Percentiles rank a stretch among this genome's conserved stretches.
Evolutionary conservation across 1,139 yeast genomes (phyloP).

Genomic region (Pichia sp.): DNA sequence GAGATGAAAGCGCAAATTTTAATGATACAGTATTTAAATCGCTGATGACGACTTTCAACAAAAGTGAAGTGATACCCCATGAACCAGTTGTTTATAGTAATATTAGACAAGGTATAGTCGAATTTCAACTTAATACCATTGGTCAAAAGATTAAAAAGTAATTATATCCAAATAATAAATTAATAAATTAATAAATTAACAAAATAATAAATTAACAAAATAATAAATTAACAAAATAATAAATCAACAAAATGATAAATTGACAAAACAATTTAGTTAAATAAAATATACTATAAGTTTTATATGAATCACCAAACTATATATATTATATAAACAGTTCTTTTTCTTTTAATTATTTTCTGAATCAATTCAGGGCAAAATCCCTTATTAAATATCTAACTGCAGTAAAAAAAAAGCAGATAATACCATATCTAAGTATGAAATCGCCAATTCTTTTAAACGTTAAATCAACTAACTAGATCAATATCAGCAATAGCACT

Average conservation of each 20-base stretch:
- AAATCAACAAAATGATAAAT: too few species aligned
- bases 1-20: background rate
- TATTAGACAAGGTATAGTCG: conserved; percentile 23
- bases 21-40: conserved; percentile 13
- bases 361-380: conserved; percentile 41
- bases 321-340: too few species aligned
- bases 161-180: too few species aligned
- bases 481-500: conserved; percentile 80
- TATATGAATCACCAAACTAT: too few species aligned
- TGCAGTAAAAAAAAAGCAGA: conserved; percentile 68
- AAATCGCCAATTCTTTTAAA: conserved; percentile 46
- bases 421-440: too few species aligned
- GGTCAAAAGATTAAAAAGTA: too few species aligned
- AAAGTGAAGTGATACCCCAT: conserved; percentile 20
- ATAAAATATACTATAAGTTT: too few species aligned
- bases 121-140: too few species aligned
- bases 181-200: background rate
- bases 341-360: too few species aligned
- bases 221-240: background rate
- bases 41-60: conserved; percentile 27
- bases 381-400: conserved; percentile 62
- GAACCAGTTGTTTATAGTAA: conserved; percentile 25
- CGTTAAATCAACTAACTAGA: conserved; percentile 56
- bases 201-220: too few species aligned
- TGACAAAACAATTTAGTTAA: too few species aligned